Evolutionary conservation across 192 early-diverging fungal genomes (phyloP), one percentile per base, ranked within the genome.

Genomic region (Linnemannia hyalina): DNA sequence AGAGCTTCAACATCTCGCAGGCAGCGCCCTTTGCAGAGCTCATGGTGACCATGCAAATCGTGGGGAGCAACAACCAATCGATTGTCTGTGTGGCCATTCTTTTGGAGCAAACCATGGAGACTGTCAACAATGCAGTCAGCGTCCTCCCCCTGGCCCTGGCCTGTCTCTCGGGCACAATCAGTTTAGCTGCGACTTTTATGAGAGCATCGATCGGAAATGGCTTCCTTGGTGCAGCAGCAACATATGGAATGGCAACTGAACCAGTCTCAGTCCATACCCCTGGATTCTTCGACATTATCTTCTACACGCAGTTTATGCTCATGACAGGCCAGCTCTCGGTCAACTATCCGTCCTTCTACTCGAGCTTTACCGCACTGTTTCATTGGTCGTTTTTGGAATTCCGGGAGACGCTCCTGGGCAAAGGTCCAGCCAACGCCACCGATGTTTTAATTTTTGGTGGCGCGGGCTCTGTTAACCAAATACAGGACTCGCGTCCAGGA

Each of bases 231-330:
- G 77, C 80, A 23, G 75, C 68, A 4, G 81, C 86, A 60, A 76
- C 76, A 29, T 88, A 88, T 63, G 81, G 81, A n/a, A 47, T 81
- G 4, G 55, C 80, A 1, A 80, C 74, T 16, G 81, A 88, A 20
- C 60, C 81, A 11, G 72, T 90, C 15, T 74, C 79, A 1, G 80
- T 91, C 15, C 90, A 91, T 54, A 89, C 91, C 6, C 91, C 91
- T 13, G 89, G 91, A 15, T 88, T 91, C 57, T 91, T 91, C 49
- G 91, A 91, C 80, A 68, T 91, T 41, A 35, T 91, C 3, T 87
- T 82, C 69, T 91, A 91, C 35, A 83, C 89, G 3, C 91, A 91
- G 81, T 91, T 91, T 72, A 88, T 90, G 68, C 63, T 91, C 26
- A 80, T 85, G 57, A 84, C 86, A 35, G 89, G 89, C 2, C 88